Evolutionary conservation across 805 yeast species (phyloP).

Genomic region (Saturnispora diversa): DNA sequence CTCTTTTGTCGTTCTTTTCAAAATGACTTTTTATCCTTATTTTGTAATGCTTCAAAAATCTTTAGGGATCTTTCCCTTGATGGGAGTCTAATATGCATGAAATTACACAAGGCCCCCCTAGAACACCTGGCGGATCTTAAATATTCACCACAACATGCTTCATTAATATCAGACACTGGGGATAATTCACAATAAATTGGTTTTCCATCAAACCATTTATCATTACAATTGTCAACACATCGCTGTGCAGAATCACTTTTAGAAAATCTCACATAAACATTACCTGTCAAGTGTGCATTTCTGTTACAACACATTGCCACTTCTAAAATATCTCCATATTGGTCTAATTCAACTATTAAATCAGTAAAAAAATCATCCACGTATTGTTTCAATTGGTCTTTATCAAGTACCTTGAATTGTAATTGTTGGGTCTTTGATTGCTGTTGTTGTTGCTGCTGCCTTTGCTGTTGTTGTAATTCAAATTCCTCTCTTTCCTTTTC

Average conservation of each 20-base stretch:
- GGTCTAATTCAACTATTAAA: slow-evolving; percentile 53
- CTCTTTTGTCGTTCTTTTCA: not conserved
- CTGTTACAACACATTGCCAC: slow-evolving; percentile 76
- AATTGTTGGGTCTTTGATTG: not conserved
- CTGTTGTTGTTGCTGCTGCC: not conserved
- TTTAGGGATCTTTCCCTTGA: slow-evolving; percentile 1
- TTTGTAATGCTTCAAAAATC: not conserved
- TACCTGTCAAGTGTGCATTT: slow-evolving; percentile 77
- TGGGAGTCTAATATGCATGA: slow-evolving; percentile 69
- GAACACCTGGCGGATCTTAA: slow-evolving; percentile 49
- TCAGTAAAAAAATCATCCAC: slow-evolving; percentile 66
- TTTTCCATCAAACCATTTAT: slow-evolving; percentile 71
- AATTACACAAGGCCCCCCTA: slow-evolving; percentile 82
- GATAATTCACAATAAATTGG: slow-evolving; percentile 77
- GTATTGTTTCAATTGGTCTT: slow-evolving; percentile 34
- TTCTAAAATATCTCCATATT: slow-evolving; percentile 45
- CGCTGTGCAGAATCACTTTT: slow-evolving; percentile 47
- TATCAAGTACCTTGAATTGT: slow-evolving; percentile 12
- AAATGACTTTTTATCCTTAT: not conserved
- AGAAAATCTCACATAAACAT: slow-evolving; percentile 64
- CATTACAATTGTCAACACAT: slow-evolving; percentile 57
- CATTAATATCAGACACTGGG: slow-evolving; percentile 63
- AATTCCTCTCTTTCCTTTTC: slow-evolving; percentile 24
- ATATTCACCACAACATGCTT: slow-evolving; percentile 69
- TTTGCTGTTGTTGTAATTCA: not conserved